Base-by-base conservation (phyloP, 225 moss, liverwort and hornwort species). In the Bryum argenteum region DNA sequence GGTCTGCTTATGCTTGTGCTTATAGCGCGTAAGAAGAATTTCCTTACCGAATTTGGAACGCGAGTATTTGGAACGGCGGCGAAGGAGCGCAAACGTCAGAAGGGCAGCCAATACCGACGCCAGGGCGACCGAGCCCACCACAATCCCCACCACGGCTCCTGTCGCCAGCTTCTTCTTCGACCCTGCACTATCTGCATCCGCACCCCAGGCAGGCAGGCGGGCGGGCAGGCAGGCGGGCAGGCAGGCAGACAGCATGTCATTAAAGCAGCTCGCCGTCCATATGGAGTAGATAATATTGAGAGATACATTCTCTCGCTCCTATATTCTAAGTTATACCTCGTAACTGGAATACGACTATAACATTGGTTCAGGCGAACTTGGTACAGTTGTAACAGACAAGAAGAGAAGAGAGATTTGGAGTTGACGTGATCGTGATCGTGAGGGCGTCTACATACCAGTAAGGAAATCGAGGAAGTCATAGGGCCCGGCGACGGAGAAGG, bases 381-480 rank as follows among this genome's bases (percentile, higher is more conserved):
- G 33, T 33, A 5, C 33, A 6, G 33, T 33, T 5, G 33, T 3
- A 33, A 33, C 33, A 33, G 33, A n/a, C n/a, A n/a, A n/a, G n/a
- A 6, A 33, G 33, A 2, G 26, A 26, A 26, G 26, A 26, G 26
- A 26, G 26, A 26, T 2, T 26, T 26, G 26, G 26, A 26, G 3
- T 28, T 2, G 28, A 2, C 2, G 5, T 28, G 2, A 2, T 28
- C 3, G 20, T 23, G 9, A n/a, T 10, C 2, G 28, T 2, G 28
- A 2, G 33, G 33, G 19, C 42, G 13, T 72, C 20, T 16, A 22
- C 23, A 44, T 68, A 70, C 79, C 74, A 18, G 11, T 66, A 21
- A 69, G 61, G 38, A 82, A 75, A 42, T 51, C 61, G n/a, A 82
- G 47, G 50, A 82, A 75, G 66, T 82, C 82, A 2, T 82, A 82